phyloP scores from a whole-genome alignment of 2,329 filamentous ascomycete genomes.

The Aspergillus fructus region DNA sequence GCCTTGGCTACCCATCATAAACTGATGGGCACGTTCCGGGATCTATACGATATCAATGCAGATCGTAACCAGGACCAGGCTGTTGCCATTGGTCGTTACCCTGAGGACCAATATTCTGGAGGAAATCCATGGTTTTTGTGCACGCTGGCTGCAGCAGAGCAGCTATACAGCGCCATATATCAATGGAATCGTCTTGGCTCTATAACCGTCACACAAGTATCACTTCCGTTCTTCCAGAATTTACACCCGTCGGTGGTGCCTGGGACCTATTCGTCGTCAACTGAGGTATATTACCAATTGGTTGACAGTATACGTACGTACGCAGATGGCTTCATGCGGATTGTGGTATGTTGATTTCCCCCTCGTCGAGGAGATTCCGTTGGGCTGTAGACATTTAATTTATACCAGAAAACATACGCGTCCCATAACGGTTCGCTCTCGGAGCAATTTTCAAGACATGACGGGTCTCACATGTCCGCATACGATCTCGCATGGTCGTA shows the following conservation, averaged over 20 bases:
- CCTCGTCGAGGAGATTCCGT: not conserved
- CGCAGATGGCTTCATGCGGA: slow-evolving; percentile 55
- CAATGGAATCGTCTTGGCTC: slow-evolving; percentile 66
- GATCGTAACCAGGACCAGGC: slow-evolving; percentile 27
- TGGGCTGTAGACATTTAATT: not conserved
- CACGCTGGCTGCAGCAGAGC: slow-evolving; percentile 75
- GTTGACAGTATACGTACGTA: slow-evolving; percentile 63
- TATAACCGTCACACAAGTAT: slow-evolving; percentile 64
- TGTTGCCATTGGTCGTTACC: slow-evolving; percentile 60
- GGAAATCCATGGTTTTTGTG: slow-evolving; percentile 80
- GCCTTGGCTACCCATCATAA: slow-evolving; percentile 75
- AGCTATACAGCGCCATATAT: slow-evolving; percentile 73
- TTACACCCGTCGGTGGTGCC: slow-evolving; percentile 57
- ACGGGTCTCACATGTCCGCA: slow-evolving; percentile 39
- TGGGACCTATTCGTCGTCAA: slow-evolving; percentile 65
- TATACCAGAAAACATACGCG: slow-evolving; percentile 26
- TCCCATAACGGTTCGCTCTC: slow-evolving; percentile 33
- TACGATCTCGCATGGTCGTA: slow-evolving; percentile 48
- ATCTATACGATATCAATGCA: slow-evolving; percentile 60
- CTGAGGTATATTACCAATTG: slow-evolving; percentile 54
- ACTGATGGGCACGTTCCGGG: slow-evolving; percentile 72
- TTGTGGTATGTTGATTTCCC: slow-evolving; percentile 34
- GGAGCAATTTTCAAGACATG: slow-evolving; percentile 41
- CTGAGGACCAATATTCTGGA: slow-evolving; percentile 71
- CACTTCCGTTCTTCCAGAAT: slow-evolving; percentile 70